A percentile compares a stretch with the other conserved stretches of the same genome.
Evolutionary conservation across 495 filamentous ascomycete species (phyloP).

Genomic region (Peziza echinospora): DNA sequence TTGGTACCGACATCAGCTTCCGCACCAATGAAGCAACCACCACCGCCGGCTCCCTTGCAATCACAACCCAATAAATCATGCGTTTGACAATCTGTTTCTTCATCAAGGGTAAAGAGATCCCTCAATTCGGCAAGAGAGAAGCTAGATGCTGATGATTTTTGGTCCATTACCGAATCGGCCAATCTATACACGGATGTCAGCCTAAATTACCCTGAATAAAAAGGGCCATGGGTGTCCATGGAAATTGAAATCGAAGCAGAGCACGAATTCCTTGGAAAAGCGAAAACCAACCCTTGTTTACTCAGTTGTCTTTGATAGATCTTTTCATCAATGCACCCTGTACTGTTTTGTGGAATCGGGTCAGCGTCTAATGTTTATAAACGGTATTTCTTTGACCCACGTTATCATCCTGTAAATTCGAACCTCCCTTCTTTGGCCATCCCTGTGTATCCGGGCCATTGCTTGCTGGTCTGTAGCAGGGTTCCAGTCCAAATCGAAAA

Average conservation of each 20-base stretch:
- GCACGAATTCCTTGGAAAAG: neutral
- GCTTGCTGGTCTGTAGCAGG: slow-evolving; percentile 61
- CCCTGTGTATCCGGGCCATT: slow-evolving; percentile 68
- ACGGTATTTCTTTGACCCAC: neutral
- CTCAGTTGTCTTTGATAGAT: slow-evolving; percentile 67
- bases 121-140: slow-evolving; percentile 49
- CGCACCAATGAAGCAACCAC: slow-evolving; percentile 1
- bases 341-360: neutral
- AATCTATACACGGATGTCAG: slow-evolving; percentile 2
- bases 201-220: neutral
- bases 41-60: slow-evolving; percentile 37
- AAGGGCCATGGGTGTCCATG: slow-evolving; percentile 12
- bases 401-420: slow-evolving; percentile 56
- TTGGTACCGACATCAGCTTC: slow-evolving; percentile 7
- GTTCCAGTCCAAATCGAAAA: slow-evolving; percentile 75
- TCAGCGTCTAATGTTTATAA: neutral
- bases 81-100: slow-evolving; percentile 36
- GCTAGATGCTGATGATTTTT: slow-evolving; percentile 34
- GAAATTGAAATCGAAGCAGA: too few relatives aligned
- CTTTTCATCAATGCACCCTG: slow-evolving; percentile 61
- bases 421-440: slow-evolving; percentile 50
- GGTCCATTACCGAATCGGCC: slow-evolving; percentile 24
- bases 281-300: slow-evolving; percentile 31
- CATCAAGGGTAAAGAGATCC: slow-evolving; percentile 50
- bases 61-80: slow-evolving; percentile 49